Percentiles rank a stretch among this genome's conserved stretches.
Evolutionary conservation across 2,329 filamentous ascomycete species (phyloP).

Genomic region (Thielaviopsis punctulata): DNA sequence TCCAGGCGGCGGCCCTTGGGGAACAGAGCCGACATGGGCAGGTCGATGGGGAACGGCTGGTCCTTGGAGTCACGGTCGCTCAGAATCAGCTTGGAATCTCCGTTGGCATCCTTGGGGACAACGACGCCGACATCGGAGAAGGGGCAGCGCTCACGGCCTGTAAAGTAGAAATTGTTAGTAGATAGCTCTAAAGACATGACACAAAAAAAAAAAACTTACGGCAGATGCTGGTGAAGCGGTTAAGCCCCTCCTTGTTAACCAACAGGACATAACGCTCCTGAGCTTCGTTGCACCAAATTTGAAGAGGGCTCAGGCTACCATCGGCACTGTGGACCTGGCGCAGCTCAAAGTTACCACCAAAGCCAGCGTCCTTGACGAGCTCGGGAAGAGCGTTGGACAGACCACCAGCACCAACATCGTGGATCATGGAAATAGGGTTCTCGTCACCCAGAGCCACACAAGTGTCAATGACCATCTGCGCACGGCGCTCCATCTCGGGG

Average conservation of each 20-base stretch:
- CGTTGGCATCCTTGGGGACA: conserved; percentile 39
- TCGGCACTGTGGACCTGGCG: conserved; percentile 85
- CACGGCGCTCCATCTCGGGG: conserved; percentile 84
- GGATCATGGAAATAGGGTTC: conserved; percentile 90
- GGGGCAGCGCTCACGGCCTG: conserved; percentile 69
- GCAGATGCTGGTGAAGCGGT: conserved; percentile 53
- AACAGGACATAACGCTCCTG: conserved; percentile 93
- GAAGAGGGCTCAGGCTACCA: conserved; percentile 78
- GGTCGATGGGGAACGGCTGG: conserved; percentile 64
- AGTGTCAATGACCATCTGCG: conserved; percentile 95
- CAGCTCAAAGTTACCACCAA: conserved; percentile 85
- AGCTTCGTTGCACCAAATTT: conserved; percentile 96
- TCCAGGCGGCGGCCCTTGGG: conserved; percentile 74
- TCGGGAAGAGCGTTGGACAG: conserved; percentile 56
- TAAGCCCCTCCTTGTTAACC: conserved; percentile 64
- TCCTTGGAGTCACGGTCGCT: conserved; percentile 63
- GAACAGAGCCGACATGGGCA: conserved; percentile 78
- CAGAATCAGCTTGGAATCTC: conserved; percentile 57
- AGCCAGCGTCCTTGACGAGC: conserved; percentile 77
- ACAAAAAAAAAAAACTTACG: conserved; percentile 22
- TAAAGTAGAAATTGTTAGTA: conserved; percentile 15
- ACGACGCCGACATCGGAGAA: conserved; percentile 83
- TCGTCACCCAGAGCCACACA: conserved; percentile 69
- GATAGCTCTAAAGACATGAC: background rate
- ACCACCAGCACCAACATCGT: conserved; percentile 91